Evolutionary conservation across 495 filamentous ascomycete species (phyloP), one percentile per base, ranked within the genome.

Genomic region (Tuber microsphaerosporum): DNA sequence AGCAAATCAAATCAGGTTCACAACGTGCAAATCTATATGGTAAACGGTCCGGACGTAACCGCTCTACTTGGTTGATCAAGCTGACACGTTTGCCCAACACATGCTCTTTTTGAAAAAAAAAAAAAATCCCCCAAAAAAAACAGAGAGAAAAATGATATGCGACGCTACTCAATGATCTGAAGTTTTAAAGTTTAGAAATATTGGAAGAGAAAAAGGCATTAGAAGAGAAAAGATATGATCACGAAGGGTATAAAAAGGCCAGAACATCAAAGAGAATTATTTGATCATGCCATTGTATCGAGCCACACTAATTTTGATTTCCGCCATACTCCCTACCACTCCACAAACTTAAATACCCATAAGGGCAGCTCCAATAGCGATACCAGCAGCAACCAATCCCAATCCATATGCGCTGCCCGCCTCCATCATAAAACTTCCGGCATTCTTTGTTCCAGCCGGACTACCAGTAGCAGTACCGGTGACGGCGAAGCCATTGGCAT

Each of bases 391-490:
- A 61, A 82, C 65, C 19, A 81, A 26, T 73, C 80, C 80, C 51
- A 82, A 68, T 17, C 80, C 80, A 70, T 81, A 81, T 10, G 71
- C 73, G 2, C 70, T 81, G n/a, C 80, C 80, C 73, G 42, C 69
- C 42, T 81, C 70, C n/a, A 79, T 22, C 20, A 76, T 44, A 26
- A 80, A 41, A 46, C 69, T 75, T 3, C 74, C 51, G n/a, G 76
- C 80, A 31, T 22, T 73, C 20, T 26, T 45, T 8, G 61, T 34
- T 41, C 5, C 71, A 6, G 75, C 34, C 12, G 61, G 34, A 42
- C 83, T 75, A 68, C 82, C 75, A 8, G 81, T 65, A 19, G 71
- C 73, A 26, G 79, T 76, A 44, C 84, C 85, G 70, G 85, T 85
- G 12, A 84, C 82, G 22, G 84, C 81, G 68, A 80, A 81, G 65